Evolutionary conservation across 2,329 filamentous ascomycete genomes (phyloP), one percentile per base, ranked within the genome.

Genomic region (Nigrospora sphaerica): DNA sequence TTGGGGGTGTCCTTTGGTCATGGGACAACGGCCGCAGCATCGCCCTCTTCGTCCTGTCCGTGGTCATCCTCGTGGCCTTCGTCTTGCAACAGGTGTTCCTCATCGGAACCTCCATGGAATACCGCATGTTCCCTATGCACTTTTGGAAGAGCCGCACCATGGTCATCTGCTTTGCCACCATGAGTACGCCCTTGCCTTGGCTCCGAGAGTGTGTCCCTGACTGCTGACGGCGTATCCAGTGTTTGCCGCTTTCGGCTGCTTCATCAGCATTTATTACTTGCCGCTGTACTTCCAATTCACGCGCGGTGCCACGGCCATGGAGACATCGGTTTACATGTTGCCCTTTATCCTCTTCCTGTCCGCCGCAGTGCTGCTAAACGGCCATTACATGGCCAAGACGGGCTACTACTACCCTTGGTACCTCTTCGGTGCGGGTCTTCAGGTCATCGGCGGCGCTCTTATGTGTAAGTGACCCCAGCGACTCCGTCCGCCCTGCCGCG

Each of bases 221-320:
- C 23, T 28, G 23, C 23, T 28, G 23, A 28, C 23, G 6, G 23
- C 23, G 23, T 28, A 28, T 10, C 23, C 7, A 28, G 23, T 28
- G 23, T 28, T 28, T 28, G 4, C 23, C 7, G 23, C 23, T 28
- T 28, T 28, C 23, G 23, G 23, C 23, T 28, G 23, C 35, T 64
- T 62, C 39, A 52, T 65, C 10, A 42, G 54, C 13, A 57, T 71
- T 18, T 78, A 76, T 56, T 77, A 71, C 55, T 67, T 77, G n/a
- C 75, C 75, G 0, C 55, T 78, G 1, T 76, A 66, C 57, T 78
- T 77, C 56, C 69, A 73, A 50, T 78, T 77, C 17, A 42, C 39
- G 12, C 23, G 32, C 4, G 39, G 39, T 4, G 39, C 31, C 13
- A 31, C 31, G 12, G 23, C 39, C 28, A 42, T 42, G 12, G 54